These are phyloP conservation scores for Solanum chaucha DNA, from an alignment of 257 asterid species.

Conservation along the genomic window DNA sequence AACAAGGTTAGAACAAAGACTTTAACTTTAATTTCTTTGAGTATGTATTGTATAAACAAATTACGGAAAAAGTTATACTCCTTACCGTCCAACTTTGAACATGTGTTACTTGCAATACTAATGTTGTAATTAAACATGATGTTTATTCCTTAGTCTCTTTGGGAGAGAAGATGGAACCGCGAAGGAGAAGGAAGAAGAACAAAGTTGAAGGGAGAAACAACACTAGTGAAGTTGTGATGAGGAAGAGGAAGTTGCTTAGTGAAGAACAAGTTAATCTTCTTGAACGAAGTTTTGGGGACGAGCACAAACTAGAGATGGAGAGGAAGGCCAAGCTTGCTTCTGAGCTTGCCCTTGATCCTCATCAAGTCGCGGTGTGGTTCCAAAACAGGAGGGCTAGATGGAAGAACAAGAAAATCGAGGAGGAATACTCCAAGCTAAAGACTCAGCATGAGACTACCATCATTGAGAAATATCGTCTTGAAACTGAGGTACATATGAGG, in stretches of 20 bases:
- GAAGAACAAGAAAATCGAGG: background rate
- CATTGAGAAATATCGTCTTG: slow-evolving; percentile 60
- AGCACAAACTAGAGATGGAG: slow-evolving; percentile 19
- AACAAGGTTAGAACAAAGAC: too few species aligned
- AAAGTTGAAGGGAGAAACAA: slow-evolving; percentile 9
- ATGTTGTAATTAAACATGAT: background rate
- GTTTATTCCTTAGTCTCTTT: background rate
- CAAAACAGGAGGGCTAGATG: background rate
- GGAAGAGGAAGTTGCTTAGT: slow-evolving; percentile 12
- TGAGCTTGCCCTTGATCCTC: slow-evolving; percentile 4
- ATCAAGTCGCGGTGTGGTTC: background rate
- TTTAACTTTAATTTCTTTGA: too few species aligned
- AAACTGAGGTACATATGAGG: slow-evolving; percentile 33
- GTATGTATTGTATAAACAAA: too few species aligned
- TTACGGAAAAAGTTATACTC: too few species aligned
- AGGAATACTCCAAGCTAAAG: slow-evolving; percentile 10
- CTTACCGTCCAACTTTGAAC: too few species aligned
- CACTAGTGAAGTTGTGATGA: background rate
- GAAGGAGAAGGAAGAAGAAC: slow-evolving; percentile 25
- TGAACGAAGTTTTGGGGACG: slow-evolving; percentile 34
- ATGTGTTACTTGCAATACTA: too few species aligned
- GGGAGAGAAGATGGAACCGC: slow-evolving; percentile 12
- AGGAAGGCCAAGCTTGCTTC: slow-evolving; percentile 14
- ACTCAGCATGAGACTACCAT: slow-evolving; percentile 35
- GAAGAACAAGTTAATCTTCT: slow-evolving; percentile 12